Conservation (phyloP, 2,329 filamentous ascomycete genomes). For the Fusarium sp. region DNA sequence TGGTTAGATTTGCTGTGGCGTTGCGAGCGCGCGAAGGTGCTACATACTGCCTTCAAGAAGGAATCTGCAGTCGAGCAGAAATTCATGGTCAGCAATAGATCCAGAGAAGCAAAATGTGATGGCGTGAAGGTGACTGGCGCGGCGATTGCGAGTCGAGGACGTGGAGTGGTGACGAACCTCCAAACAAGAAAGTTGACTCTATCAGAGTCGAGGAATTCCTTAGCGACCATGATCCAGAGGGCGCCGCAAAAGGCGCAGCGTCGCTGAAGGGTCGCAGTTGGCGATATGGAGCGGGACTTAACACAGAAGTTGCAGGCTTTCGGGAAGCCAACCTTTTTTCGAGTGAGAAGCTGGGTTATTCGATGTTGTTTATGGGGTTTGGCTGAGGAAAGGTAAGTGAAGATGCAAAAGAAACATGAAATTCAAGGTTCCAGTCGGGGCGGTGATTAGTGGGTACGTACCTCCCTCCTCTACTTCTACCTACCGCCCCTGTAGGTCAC, state of each 20-base stretch:
- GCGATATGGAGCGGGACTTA: conserved; percentile 18
- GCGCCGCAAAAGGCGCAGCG: conserved; percentile 52
- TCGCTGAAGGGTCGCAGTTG: conserved; percentile 42
- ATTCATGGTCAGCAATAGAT: conserved; percentile 39
- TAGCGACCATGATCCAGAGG: conserved; percentile 61
- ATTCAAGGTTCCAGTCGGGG: conserved; percentile 49
- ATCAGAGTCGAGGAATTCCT: conserved; percentile 74
- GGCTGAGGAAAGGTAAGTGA: conserved; percentile 48
- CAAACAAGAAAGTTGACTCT: conserved; percentile 78
- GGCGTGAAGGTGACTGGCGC: conserved; percentile 19
- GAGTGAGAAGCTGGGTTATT: conserved; percentile 30
- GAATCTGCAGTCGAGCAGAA: conserved; percentile 59
- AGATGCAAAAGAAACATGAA: conserved; percentile 53
- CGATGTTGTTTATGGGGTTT: conserved; percentile 33
- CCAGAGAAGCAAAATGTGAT: conserved; percentile 20
- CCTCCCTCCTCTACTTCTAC: conserved; percentile 36
- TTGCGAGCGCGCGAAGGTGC: conserved; percentile 41
- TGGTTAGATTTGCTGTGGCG: conserved; percentile 45
- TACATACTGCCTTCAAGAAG: conserved; percentile 73
- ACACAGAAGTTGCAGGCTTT: conserved; percentile 34
- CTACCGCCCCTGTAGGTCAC: conserved; percentile 28
- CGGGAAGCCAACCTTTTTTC: conserved; percentile 29
- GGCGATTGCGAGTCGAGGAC: conserved; percentile 39
- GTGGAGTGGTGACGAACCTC: conserved; percentile 67
- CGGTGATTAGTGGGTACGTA: conserved; percentile 49